phyloP scores from a whole-genome alignment of 2,329 filamentous ascomycete genomes.

The Aspergillus sergii region DNA sequence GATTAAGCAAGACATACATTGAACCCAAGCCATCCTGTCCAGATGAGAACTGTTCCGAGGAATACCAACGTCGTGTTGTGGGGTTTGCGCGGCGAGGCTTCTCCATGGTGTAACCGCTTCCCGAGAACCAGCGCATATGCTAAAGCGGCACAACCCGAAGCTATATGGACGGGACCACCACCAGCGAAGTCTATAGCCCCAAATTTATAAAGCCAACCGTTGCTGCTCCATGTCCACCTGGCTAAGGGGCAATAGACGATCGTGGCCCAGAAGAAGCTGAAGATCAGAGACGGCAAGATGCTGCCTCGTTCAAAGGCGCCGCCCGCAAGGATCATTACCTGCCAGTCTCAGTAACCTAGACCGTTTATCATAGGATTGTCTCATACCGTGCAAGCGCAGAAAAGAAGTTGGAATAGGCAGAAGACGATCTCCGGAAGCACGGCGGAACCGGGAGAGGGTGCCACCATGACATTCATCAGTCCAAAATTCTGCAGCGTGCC shows the following conservation, averaged over 20 bases:
- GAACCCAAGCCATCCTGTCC: slow-evolving; percentile 60
- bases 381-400: slow-evolving; percentile 52
- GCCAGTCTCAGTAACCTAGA: slow-evolving; percentile 31
- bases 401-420: slow-evolving; percentile 67
- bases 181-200: slow-evolving; percentile 75
- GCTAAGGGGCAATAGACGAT: slow-evolving; percentile 74
- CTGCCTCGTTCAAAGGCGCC: slow-evolving; percentile 66
- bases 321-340: slow-evolving; percentile 67
- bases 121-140: slow-evolving; percentile 75
- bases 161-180: slow-evolving; percentile 74
- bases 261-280: slow-evolving; percentile 72
- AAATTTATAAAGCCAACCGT: slow-evolving; percentile 70
- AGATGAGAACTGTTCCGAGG: slow-evolving; percentile 61
- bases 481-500: slow-evolving; percentile 65
- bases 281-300: slow-evolving; percentile 66
- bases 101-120: slow-evolving; percentile 61
- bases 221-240: slow-evolving; percentile 77
- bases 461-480: slow-evolving; percentile 61
- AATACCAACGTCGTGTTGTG: slow-evolving; percentile 76
- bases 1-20: slow-evolving; percentile 40
- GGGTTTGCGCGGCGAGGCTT: slow-evolving; percentile 57
- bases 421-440: slow-evolving; percentile 67
- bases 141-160: slow-evolving; percentile 70
- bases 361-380: not conserved
- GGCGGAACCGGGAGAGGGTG: slow-evolving; percentile 60